These are phyloP conservation scores for Salix viminalis DNA, from an alignment of 345 rosid species.

Conservation along the genomic window DNA sequence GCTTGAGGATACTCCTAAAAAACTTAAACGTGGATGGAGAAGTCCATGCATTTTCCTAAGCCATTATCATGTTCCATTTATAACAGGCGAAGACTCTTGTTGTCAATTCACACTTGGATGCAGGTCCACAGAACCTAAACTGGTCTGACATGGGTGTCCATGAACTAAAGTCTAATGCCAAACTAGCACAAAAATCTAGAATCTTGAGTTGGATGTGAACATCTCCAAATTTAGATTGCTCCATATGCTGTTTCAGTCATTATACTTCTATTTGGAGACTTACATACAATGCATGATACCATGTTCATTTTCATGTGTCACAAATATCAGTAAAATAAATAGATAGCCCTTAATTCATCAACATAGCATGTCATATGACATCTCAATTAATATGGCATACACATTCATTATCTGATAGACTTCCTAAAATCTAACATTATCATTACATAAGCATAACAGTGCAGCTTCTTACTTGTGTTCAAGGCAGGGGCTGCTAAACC, in stretches of 20 bases:
- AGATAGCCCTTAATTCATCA: not conserved
- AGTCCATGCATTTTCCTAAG: too few relatives aligned
- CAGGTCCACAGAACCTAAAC: not conserved
- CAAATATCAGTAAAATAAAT: not conserved
- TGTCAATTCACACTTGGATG: too few relatives aligned
- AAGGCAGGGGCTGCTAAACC: constrained; percentile 76
- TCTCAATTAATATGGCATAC: not conserved
- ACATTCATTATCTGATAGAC: not conserved
- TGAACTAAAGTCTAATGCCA: not conserved
- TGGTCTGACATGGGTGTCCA: not conserved
- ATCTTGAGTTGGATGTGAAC: not conserved
- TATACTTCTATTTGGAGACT: too few relatives aligned
- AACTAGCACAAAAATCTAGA: not conserved
- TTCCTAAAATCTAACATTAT: not conserved
- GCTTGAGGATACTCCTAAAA: too few relatives aligned
- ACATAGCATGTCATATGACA: not conserved
- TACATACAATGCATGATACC: not conserved
- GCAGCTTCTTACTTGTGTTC: constrained; percentile 59
- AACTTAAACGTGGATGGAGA: too few relatives aligned
- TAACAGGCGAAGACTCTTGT: too few relatives aligned
- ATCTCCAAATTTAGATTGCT: not conserved
- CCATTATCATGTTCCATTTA: too few relatives aligned
- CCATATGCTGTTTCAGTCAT: not conserved
- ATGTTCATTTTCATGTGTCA: not conserved
- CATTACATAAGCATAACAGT: constrained; percentile 3